Evolutionary conservation across 495 filamentous ascomycete species (phyloP), one percentile per base, ranked within the genome.

Genomic region (Immersiella caudata): DNA sequence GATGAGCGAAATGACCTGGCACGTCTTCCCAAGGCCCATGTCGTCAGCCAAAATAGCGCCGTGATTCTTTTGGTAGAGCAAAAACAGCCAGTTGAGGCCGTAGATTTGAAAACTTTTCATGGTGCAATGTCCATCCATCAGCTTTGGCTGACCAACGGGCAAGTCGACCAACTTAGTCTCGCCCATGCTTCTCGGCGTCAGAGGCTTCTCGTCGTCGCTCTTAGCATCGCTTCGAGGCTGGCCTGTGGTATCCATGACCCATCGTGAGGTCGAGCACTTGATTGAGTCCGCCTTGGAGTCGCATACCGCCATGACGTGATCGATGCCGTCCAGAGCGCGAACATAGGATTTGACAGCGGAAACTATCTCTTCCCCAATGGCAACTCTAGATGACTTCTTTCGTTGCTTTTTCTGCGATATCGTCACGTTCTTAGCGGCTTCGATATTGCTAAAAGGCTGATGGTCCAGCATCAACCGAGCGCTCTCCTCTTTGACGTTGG

Each of bases 11-110:
- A 99, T 97, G 62, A 99, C 93, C 73, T 98, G 94, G 70, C 93
- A 97, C 0, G 95, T 99, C 81, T 99, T 99, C 12, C 95, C 95
- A 9, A 98, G 84, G 52, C 95, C 95, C 95, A 99, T 99, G 70
- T 99, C 95, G 75, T 99, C 95, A 0, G 95, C 96, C 18, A 99
- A 81, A 67, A 99, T 98, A 55, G 93, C 91, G 64, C 91, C 93
- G 64, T 94, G 80, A 24, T 88, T 83, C 50, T 91, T 88, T 55
- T 90, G 79, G 70, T 91, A 97, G 35, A 98, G 82, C 24, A 97
- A 77, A 55, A 86, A 84, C 57, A 98, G 81, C 96, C 96, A 99
- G 72, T 98, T 99, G 33, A 99, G 84, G 22, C 95, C 95, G 26
- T 97, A 92, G 51, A 98, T 75, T 75, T 99, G 95, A 70, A 97